Evolutionary conservation across 2,329 filamentous ascomycete genomes (phyloP).

Genomic region (Fusarium kyushuense): DNA sequence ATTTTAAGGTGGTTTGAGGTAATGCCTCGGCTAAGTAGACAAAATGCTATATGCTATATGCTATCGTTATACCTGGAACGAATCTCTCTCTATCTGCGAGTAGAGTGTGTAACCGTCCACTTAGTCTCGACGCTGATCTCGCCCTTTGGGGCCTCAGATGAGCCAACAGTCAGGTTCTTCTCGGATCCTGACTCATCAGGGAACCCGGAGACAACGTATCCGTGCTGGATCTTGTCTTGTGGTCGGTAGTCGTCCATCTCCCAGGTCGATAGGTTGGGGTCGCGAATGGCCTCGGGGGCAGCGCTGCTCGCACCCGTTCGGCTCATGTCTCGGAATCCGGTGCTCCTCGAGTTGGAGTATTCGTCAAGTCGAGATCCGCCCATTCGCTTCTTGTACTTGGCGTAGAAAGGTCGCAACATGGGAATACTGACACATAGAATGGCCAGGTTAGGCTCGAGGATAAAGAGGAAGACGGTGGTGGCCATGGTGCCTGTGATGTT

Average conservation of each 20-base stretch:
- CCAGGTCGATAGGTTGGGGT: conserved; percentile 37
- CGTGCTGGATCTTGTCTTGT: conserved; percentile 25
- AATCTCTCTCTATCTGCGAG: conserved; percentile 12
- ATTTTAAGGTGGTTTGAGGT: background rate
- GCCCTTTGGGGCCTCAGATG: conserved; percentile 11
- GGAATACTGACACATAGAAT: conserved; percentile 58
- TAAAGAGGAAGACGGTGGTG: conserved; percentile 55
- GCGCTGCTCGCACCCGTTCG: conserved; percentile 30
- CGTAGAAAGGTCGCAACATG: conserved; percentile 56
- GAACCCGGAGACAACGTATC: conserved; percentile 22
- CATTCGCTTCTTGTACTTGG: conserved; percentile 50
- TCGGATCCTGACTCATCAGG: conserved; percentile 44
- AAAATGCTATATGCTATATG: background rate
- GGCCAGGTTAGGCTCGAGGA: conserved; percentile 56
- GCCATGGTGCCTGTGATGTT: conserved; percentile 57
- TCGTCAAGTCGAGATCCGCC: conserved; percentile 49
- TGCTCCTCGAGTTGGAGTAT: conserved; percentile 41
- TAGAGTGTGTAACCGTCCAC: conserved; percentile 41
- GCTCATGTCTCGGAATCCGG: conserved; percentile 38
- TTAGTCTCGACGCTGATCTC: conserved; percentile 44
- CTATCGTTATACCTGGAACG: background rate
- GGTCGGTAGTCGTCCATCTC: conserved; percentile 45
- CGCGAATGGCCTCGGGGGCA: conserved; percentile 3
- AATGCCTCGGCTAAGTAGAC: conserved; percentile 5
- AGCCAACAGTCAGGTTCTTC: conserved; percentile 41